Evolutionary conservation across 1,284 basidiomycete genomes (phyloP).

Genomic region (Sanguinoderma infundibulare): DNA sequence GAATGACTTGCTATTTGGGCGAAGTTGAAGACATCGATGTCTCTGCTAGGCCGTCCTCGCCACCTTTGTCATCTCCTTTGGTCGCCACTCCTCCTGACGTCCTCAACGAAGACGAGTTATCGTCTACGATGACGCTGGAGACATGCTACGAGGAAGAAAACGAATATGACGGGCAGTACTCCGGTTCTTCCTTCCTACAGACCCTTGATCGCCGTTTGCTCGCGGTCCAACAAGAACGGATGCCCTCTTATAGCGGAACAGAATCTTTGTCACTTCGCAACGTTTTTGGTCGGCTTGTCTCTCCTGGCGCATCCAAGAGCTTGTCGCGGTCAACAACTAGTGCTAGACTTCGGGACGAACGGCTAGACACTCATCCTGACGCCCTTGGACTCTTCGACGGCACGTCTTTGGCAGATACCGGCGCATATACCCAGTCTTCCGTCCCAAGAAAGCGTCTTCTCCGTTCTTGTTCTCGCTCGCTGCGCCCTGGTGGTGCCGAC

Average conservation of each 20-base stretch:
- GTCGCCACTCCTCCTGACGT: conserved; percentile 12
- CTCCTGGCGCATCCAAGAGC: not conserved
- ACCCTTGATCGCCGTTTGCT: conserved; percentile 12
- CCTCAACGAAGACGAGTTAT: not conserved
- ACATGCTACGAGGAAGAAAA: not conserved
- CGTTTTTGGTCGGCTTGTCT: not conserved
- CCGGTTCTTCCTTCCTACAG: conserved; percentile 1
- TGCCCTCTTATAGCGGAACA: not conserved
- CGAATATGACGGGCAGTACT: not conserved
- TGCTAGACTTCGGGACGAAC: not conserved
- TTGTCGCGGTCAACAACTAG: not conserved
- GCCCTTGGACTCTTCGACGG: not conserved
- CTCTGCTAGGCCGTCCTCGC: conserved; percentile 9
- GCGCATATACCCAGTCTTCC: not conserved
- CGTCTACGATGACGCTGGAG: not conserved
- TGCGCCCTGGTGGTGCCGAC: not conserved
- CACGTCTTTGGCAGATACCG: not conserved
- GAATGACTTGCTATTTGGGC: not conserved
- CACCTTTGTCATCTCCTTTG: conserved; percentile 16
- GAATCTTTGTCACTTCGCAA: too few relatives aligned
- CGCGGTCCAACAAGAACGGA: conserved; percentile 5
- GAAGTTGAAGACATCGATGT: not conserved
- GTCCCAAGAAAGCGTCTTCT: not conserved
- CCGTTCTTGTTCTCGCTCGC: not conserved
- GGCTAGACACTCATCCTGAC: not conserved